Conservation (phyloP, 2,329 filamentous ascomycete genomes). For the Fusarium sp. region DNA sequence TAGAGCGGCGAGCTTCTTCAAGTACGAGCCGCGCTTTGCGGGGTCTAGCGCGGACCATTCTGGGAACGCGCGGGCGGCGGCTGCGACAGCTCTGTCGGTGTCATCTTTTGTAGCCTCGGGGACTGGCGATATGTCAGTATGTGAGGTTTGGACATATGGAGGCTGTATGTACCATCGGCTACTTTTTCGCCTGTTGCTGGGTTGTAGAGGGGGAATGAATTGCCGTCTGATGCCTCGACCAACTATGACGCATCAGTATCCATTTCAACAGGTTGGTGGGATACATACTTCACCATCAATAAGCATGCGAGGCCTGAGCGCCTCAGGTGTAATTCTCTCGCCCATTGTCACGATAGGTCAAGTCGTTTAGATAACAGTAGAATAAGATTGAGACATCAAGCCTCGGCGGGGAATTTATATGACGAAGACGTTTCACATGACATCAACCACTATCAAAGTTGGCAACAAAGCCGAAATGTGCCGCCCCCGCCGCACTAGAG, state of each 20-base stretch:
- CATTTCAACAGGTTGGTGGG: accelerated
- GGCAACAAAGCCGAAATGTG: conserved; percentile 1
- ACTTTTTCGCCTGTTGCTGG: conserved; percentile 32
- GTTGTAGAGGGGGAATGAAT: conserved; percentile 34
- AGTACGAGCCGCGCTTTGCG: conserved; percentile 52
- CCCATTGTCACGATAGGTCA: not conserved
- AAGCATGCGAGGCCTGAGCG: conserved; percentile 22
- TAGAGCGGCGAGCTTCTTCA: conserved; percentile 60
- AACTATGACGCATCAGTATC: conserved; percentile 15
- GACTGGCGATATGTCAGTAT: conserved; percentile 1
- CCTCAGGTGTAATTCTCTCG: not conserved
- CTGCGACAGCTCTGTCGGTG: conserved; percentile 60
- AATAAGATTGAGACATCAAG: not conserved
- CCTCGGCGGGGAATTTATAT: not conserved
- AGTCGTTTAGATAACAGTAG: not conserved
- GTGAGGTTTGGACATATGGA: accelerated
- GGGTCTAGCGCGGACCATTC: conserved; percentile 57
- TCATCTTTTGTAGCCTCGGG: conserved; percentile 59
- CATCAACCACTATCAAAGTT: not conserved
- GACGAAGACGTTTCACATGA: conserved; percentile 12
- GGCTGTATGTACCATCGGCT: conserved; percentile 15
- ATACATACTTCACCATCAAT: conserved; percentile 32
- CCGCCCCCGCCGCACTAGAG: not conserved
- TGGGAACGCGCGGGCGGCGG: conserved; percentile 60
- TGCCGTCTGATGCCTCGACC: conserved; percentile 33